Conservation (phyloP, 768 basidiomycete genomes). For the Suillus variegatus region DNA sequence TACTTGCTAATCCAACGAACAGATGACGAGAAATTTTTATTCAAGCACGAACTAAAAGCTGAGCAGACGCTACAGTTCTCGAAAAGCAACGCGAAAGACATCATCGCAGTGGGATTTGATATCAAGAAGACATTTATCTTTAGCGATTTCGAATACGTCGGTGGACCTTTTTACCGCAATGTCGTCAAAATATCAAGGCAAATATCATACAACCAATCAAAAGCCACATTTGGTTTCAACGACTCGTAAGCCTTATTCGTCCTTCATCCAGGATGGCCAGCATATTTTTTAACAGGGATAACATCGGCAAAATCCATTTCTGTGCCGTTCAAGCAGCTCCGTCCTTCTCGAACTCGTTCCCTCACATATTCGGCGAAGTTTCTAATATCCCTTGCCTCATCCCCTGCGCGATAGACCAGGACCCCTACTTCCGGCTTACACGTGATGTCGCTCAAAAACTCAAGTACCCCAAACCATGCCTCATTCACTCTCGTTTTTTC, state of each 20-base stretch:
- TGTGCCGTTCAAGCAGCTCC: constrained; percentile 94
- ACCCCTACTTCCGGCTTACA: constrained; percentile 96
- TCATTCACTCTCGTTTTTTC: constrained; percentile 96
- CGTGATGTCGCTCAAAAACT: constrained; percentile 93
- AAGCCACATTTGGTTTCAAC: constrained; percentile 94
- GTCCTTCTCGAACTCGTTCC: constrained; percentile 97
- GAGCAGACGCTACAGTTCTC: constrained; percentile 86
- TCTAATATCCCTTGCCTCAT: constrained; percentile 91
- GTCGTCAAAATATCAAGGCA: constrained; percentile 90
- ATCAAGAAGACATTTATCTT: constrained; percentile 96
- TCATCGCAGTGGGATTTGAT: constrained; percentile 95
- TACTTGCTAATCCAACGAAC: not conserved
- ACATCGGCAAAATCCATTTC: constrained; percentile 98
- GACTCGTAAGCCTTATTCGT: constrained; percentile 71
- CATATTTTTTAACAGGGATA: constrained; percentile 65
- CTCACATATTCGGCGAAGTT: constrained; percentile 88
- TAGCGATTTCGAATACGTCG: constrained; percentile 86
- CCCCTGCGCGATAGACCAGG: constrained; percentile 98
- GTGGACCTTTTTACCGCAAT: constrained; percentile 93
- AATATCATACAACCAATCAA: constrained; percentile 91
- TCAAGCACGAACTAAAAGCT: constrained; percentile 91
- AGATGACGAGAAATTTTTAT: constrained; percentile 99
- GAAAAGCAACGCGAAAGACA: constrained; percentile 87
- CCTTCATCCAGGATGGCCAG: not conserved
- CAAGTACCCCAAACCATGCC: constrained; percentile 92